Evolutionary conservation across 805 yeast genomes (phyloP), one percentile per base, ranked within the genome.

Genomic region (Deakozyma indianensis): DNA sequence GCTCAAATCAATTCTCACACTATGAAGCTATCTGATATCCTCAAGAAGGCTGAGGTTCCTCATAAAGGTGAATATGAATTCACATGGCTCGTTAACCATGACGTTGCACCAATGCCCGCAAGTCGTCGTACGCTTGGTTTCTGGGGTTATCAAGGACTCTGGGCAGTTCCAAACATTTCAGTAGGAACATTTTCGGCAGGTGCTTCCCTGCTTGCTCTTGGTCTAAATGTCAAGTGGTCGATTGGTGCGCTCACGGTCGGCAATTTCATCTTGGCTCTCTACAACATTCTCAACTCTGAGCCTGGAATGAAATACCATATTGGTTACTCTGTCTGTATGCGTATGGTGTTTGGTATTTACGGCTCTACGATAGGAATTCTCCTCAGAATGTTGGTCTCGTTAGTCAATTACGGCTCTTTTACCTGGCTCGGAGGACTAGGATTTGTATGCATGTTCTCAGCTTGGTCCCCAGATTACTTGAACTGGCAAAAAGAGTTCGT

Each of bases 241-340:
- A 66, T 71, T 69, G 67, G 70, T 11, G 59, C 62, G 23, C 59
- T 70, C 21, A 61, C 68, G 16, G 42, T 72, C 21, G 73, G 67
- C 4, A 67, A 68, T 45, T 23, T 61, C 11, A 51, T 72, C 43
- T 64, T 69, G 43, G 62, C 66, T 35, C 49, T 61, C 2, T 57
- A 66, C 38, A 67, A 73, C 15, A 53, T 66, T 14, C 55, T 65
- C 15, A 70, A 69, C 48, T 70, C 73, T 32, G 62, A 63, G 52
- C 69, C 66, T 18, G 77, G 77, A 28, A 64, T 69, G 5, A 63
- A 64, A 20, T 73, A 66, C 57, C 76, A 70, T 53, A 61, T 73
- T 42, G 75, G 76, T 0, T 73, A 63, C 50, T 67, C 76, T 4
- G 61, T 72, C 11, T 63, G 62, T 45, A 60, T 64, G 21, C 57